Base-by-base conservation (phyloP, 1,284 basidiomycete species). In the Boletellus sp. region DNA sequence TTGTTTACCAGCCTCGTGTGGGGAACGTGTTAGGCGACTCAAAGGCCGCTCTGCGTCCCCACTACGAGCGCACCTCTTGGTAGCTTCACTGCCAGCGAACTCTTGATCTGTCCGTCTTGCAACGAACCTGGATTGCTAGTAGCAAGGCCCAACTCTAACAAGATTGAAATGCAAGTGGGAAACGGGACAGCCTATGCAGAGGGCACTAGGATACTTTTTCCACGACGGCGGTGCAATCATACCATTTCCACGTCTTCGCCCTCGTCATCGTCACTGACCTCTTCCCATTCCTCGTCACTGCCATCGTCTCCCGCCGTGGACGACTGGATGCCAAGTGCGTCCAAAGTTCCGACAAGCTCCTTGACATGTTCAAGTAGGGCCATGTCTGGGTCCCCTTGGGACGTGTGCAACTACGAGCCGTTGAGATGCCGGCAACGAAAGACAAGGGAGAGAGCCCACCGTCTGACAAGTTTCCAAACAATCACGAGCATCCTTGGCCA, bases 381-480 rank as follows among this genome's bases (percentile, higher is more conserved):
- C 52, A 76, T 74, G 65, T 96, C 93, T 1, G 85, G 80, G 64
- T 92, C 83, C 22, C 83, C 79, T 60, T 91, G 82, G 44, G 80
- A 83, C 32, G 75, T 69, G 60, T 93, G 88, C 26, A 94, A 69
- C 87, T 93, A 67, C 1, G 58, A 50, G 12, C 13, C 4, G 30
- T 32, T 15, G 30, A 32, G 7, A 32, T 5, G 30, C 13, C 13
- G 13, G 30, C 30, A 15, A 16, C 11, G 12, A 37, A 35, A 36
- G 28, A 51, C 19, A 12, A 32, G 11, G 38, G 6, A 49, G 16
- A 46, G n/a, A 37, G 74, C 82, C 56, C 57, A 92, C 91, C 67
- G 77, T 79, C 69, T 83, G 80, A 70, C 91, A 93, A 15, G 88
- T 91, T 60, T 93, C 86, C 52, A 96, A 71, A 65, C 88, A 91